Conservation (phyloP, 2,329 filamentous ascomycete species). For the Colletotrichum trifolii region DNA sequence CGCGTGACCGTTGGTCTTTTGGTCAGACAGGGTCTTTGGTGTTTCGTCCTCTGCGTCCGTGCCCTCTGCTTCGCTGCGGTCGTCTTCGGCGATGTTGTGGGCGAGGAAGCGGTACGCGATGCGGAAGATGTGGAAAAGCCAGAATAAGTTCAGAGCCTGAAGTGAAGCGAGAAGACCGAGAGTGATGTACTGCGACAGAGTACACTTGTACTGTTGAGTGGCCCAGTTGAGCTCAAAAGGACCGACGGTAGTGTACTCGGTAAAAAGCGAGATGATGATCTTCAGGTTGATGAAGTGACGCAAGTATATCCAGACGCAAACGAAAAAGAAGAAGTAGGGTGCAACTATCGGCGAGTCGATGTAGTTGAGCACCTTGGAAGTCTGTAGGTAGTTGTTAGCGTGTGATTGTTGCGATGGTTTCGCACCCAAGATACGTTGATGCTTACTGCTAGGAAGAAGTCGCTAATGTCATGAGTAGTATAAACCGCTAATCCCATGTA, state of each 20-base stretch:
- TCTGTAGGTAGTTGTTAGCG: constrained; percentile 59
- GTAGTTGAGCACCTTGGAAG: constrained; percentile 93
- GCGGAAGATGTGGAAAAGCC: constrained; percentile 81
- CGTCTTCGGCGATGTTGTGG: constrained; percentile 72
- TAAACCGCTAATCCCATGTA: constrained; percentile 95
- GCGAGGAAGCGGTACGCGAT: constrained; percentile 78
- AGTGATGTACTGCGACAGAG: constrained; percentile 75
- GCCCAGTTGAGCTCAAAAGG: constrained; percentile 83
- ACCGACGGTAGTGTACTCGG: constrained; percentile 79
- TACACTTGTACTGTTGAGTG: constrained; percentile 81
- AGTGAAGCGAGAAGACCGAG: constrained; percentile 71
- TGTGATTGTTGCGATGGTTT: too few relatives aligned
- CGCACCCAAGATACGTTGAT: not conserved
- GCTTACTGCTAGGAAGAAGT: constrained; percentile 93
- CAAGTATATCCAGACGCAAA: constrained; percentile 87
- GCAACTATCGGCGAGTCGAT: constrained; percentile 81
- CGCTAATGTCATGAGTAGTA: constrained; percentile 92
- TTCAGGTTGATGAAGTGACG: constrained; percentile 86
- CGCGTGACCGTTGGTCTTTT: constrained; percentile 32
- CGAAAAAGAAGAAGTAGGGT: constrained; percentile 87
- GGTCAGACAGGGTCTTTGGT: constrained; percentile 30
- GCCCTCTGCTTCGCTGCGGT: constrained; percentile 76
- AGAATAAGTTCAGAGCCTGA: constrained; percentile 83
- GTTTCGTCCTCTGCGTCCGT: constrained; percentile 59
- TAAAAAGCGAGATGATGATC: constrained; percentile 81